A percentile compares a stretch with the other conserved stretches of the same genome.
These are phyloP conservation scores for Prunus mume DNA, from an alignment of 306 rosid species.

Conservation along the genomic window DNA sequence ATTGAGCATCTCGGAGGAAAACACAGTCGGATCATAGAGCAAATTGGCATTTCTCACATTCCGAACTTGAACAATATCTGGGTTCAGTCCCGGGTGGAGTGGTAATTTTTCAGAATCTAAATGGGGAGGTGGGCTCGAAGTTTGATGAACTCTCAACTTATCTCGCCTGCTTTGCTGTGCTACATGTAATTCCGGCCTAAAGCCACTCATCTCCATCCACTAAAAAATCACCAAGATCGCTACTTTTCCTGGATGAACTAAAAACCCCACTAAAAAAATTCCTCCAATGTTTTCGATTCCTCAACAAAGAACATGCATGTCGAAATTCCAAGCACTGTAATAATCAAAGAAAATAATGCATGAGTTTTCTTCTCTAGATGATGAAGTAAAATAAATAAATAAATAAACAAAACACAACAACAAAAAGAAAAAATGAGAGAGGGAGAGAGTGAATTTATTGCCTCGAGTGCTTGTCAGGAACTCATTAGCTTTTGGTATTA, in stretches of 20 bases:
- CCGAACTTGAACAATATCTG: constrained; percentile 52
- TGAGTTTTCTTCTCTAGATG: not conserved
- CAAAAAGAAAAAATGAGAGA: too few relatives aligned
- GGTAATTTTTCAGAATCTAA: constrained; percentile 30
- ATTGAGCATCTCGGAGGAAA: constrained; percentile 45
- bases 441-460: not conserved
- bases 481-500: too few relatives aligned
- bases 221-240: not conserved
- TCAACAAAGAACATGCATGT: not conserved
- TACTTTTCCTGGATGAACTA: not conserved
- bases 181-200: constrained; percentile 69
- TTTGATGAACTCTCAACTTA: constrained; percentile 62
- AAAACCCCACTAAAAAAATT: not conserved
- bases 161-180: constrained; percentile 90
- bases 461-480: not conserved
- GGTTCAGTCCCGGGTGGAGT: constrained; percentile 28
- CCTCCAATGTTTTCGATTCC: not conserved
- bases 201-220: constrained; percentile 54
- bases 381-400: not conserved
- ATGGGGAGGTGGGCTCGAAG: constrained; percentile 1
- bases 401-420: not conserved
- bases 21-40: constrained; percentile 46
- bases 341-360: not conserved
- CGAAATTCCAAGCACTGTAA: not conserved
- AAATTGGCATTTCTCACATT: constrained; percentile 48